Evolutionary conservation across 208 protist species (phyloP).

Genomic region (Phytomonas serpens): DNA sequence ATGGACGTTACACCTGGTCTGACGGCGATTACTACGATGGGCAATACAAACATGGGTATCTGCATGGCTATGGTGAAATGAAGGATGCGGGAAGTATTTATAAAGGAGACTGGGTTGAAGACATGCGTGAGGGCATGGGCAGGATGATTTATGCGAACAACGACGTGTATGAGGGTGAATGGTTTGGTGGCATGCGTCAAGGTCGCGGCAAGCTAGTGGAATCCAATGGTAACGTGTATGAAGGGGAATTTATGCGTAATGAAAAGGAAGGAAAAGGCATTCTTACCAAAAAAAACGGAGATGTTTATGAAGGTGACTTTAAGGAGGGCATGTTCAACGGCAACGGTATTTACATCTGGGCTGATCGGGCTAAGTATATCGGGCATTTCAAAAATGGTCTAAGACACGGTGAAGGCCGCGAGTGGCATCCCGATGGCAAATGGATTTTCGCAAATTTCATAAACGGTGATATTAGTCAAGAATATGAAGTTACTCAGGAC

Average conservation of each 20-base stretch:
- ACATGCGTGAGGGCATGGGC: slow-evolving; percentile 73
- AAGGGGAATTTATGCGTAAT: slow-evolving; percentile 67
- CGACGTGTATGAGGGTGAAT: slow-evolving; percentile 84
- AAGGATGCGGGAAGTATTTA: slow-evolving; percentile 73
- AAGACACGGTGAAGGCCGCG: slow-evolving; percentile 78
- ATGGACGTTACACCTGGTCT: slow-evolving; percentile 67
- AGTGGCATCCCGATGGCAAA: slow-evolving; percentile 70
- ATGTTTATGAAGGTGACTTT: slow-evolving; percentile 85
- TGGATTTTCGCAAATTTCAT: slow-evolving; percentile 69
- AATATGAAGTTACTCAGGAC: neutral
- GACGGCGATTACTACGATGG: slow-evolving; percentile 73
- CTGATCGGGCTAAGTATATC: slow-evolving; percentile 72
- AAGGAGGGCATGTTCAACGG: slow-evolving; percentile 59
- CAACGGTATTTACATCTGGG: slow-evolving; percentile 67
- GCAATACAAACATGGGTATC: slow-evolving; percentile 46
- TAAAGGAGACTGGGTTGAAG: slow-evolving; percentile 76
- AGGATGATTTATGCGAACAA: slow-evolving; percentile 68
- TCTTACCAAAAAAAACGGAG: slow-evolving; percentile 58
- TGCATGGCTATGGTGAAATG: slow-evolving; percentile 74
- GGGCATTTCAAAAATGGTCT: slow-evolving; percentile 79
- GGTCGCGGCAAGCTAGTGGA: slow-evolving; percentile 76
- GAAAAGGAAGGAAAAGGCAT: slow-evolving; percentile 73
- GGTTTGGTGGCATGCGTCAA: slow-evolving; percentile 73
- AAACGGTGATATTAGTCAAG: slow-evolving; percentile 45
- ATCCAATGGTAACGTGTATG: slow-evolving; percentile 36